Conservation (phyloP, 1,139 yeast species). For the Yarrowia galli region DNA sequence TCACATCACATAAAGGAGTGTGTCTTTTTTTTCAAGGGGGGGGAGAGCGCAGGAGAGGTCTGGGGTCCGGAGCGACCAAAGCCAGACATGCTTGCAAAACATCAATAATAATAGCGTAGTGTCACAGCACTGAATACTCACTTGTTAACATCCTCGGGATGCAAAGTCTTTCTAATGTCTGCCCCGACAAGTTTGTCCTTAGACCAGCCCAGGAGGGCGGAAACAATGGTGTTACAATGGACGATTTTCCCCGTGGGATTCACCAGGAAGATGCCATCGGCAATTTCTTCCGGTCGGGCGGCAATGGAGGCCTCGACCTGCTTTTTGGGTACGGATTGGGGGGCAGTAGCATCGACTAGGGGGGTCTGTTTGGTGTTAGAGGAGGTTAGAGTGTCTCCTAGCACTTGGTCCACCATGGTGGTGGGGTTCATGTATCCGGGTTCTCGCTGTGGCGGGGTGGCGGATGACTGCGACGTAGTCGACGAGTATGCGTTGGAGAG, state of each 20-base stretch:
- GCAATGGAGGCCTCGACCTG: not conserved
- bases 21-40: not conserved
- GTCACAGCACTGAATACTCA: conserved; percentile 2
- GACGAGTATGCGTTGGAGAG: conserved; percentile 1
- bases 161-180: conserved; percentile 21
- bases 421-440: conserved; percentile 30
- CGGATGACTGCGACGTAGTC: conserved; percentile 10
- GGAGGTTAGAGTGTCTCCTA: conserved; percentile 1
- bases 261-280: conserved; percentile 26
- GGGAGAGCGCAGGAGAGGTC: not conserved
- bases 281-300: conserved; percentile 8
- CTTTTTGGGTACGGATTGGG: not conserved
- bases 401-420: conserved; percentile 27
- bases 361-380: not conserved
- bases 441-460: not conserved
- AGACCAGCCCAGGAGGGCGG: conserved; percentile 18
- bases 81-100: conserved; percentile 19
- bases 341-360: not conserved
- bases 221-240: conserved; percentile 20
- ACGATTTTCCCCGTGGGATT: conserved; percentile 30
- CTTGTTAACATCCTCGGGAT: conserved; percentile 30
- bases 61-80: conserved; percentile 17
- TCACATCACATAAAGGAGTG: not conserved
- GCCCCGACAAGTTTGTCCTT: conserved; percentile 23
- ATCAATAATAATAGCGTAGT: not conserved